A percentile compares a stretch with the other conserved stretches of the same genome.
Evolutionary conservation across 306 rosid species (phyloP).

Genomic region (Castanea sativa): DNA sequence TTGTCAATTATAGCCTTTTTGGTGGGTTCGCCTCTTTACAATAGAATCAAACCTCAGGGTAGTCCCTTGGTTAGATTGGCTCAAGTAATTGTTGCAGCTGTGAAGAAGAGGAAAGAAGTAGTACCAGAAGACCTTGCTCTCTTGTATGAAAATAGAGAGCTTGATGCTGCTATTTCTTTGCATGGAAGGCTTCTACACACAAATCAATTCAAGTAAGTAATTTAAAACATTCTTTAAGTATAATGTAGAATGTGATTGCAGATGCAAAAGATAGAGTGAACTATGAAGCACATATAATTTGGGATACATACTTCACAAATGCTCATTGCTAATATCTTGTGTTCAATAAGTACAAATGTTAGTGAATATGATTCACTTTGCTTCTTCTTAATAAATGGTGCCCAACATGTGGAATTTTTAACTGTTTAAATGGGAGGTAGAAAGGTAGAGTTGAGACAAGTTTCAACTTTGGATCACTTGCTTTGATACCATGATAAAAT

Average conservation of each 20-base stretch:
- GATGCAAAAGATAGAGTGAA: not conserved
- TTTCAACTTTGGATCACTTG: not conserved
- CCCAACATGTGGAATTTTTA: too few species aligned
- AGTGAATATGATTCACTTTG: too few species aligned
- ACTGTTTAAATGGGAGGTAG: too few species aligned
- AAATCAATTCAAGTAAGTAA: conserved; percentile 52
- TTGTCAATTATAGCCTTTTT: conserved; percentile 57
- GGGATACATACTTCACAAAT: too few species aligned
- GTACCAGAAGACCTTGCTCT: conserved; percentile 38
- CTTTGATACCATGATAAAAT: too few species aligned
- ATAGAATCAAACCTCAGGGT: conserved; percentile 50
- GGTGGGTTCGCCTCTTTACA: conserved; percentile 61
- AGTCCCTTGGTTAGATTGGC: conserved; percentile 74
- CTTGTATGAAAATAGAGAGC: conserved; percentile 53
- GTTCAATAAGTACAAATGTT: too few species aligned
- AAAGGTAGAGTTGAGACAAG: too few species aligned
- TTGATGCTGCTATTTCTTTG: conserved; percentile 58
- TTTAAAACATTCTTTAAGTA: too few species aligned
- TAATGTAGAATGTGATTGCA: not conserved
- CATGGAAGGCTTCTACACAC: conserved; percentile 67
- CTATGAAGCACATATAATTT: too few species aligned
- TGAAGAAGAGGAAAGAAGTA: conserved; percentile 44
- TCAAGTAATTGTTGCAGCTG: conserved; percentile 63
- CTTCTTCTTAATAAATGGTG: too few species aligned
- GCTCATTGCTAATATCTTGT: too few species aligned